These are phyloP conservation scores for Wickerhamiella nectarea DNA, from an alignment of 805 yeast species.

Conservation along the genomic window DNA sequence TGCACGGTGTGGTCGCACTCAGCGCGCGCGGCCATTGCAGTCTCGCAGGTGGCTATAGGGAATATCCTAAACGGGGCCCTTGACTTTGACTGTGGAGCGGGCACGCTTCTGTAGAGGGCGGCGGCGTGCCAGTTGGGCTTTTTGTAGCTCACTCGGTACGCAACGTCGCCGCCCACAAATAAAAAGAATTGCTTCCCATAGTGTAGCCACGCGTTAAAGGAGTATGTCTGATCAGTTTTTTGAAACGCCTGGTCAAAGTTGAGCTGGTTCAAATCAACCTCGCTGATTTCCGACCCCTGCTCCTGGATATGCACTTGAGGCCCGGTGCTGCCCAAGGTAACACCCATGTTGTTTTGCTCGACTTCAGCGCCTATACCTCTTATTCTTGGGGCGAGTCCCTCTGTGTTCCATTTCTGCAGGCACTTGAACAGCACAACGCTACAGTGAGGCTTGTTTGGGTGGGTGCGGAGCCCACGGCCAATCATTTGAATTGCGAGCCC, in stretches of 20 bases:
- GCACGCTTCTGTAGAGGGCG: not conserved
- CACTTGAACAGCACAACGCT: slow-evolving; percentile 35
- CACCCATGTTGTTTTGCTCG: not conserved
- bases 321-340: not conserved
- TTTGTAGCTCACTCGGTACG: not conserved
- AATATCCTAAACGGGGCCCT: not conserved
- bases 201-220: not conserved
- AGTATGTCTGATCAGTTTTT: not conserved
- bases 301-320: not conserved
- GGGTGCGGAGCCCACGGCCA: slow-evolving; percentile 71
- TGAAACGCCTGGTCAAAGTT: not conserved
- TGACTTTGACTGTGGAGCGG: not conserved
- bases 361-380: not conserved
- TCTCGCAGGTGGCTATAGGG: not conserved
- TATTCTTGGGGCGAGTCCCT: not conserved
- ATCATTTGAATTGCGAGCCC: slow-evolving; percentile 72
- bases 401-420: not conserved
- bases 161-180: not conserved
- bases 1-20: not conserved
- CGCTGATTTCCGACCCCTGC: not conserved
- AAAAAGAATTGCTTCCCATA: not conserved
- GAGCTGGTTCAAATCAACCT: not conserved
- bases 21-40: not conserved
- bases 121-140: not conserved
- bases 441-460: slow-evolving; percentile 49